Evolutionary conservation across 2,329 filamentous ascomycete genomes (phyloP).

Genomic region (Penicillium sp.): DNA sequence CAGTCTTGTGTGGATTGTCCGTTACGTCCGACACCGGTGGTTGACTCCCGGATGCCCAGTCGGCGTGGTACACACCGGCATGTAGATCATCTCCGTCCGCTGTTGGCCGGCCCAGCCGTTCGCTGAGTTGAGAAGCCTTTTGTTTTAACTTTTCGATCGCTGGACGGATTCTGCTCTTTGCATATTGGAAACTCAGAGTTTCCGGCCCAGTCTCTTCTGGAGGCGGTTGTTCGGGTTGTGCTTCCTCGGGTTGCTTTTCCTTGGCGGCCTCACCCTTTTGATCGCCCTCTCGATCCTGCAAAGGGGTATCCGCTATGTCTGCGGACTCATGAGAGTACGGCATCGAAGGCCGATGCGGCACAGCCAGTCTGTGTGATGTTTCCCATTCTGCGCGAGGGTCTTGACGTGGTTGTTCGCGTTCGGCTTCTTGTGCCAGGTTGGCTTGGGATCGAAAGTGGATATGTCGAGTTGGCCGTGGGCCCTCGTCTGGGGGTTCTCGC

Average conservation of each 20-base stretch:
- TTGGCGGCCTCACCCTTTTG: constrained; percentile 5
- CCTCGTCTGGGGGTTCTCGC: background rate
- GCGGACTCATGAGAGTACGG: constrained; percentile 35
- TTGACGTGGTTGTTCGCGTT: constrained; percentile 15
- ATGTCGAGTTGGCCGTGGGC: constrained; percentile 11
- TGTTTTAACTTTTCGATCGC: constrained; percentile 17
- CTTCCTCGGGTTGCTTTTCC: background rate
- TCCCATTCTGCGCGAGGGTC: constrained; percentile 23
- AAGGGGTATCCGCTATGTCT: constrained; percentile 37
- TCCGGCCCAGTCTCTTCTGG: background rate
- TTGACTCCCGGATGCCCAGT: constrained; percentile 37
- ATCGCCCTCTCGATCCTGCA: constrained; percentile 7
- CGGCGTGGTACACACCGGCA: constrained; percentile 32
- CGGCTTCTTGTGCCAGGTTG: constrained; percentile 3
- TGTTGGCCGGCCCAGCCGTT: constrained; percentile 32
- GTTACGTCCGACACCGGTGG: constrained; percentile 36
- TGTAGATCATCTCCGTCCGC: constrained; percentile 36
- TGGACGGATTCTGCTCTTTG: constrained; percentile 10
- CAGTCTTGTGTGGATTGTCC: constrained; percentile 40
- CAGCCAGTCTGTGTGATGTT: constrained; percentile 14
- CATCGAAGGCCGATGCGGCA: constrained; percentile 25
- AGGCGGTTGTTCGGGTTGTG: constrained; percentile 10
- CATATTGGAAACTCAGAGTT: background rate
- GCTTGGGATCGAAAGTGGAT: constrained; percentile 29
- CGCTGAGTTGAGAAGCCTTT: constrained; percentile 24